These are phyloP conservation scores for Pisolithus marmoratus DNA, from an alignment of 768 basidiomycete species.

Conservation along the genomic window DNA sequence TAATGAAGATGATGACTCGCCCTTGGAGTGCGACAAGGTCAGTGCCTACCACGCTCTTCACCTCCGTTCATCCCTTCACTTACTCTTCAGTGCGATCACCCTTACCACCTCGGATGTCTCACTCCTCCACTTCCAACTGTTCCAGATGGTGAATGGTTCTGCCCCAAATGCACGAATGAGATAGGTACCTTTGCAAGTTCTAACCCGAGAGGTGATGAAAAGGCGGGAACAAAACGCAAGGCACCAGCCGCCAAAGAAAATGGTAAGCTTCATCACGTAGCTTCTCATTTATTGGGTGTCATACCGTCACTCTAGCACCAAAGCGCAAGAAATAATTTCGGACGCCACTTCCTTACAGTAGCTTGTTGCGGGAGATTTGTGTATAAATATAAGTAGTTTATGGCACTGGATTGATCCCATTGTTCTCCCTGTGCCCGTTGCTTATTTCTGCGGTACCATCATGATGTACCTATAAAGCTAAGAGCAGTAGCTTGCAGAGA, in stretches of 20 bases:
- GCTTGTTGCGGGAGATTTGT: neutral
- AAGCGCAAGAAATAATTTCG: slow-evolving; percentile 36
- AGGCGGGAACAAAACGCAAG: slow-evolving; percentile 40
- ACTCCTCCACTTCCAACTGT: slow-evolving; percentile 68
- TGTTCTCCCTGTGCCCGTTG: neutral
- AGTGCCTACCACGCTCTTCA: slow-evolving; percentile 1
- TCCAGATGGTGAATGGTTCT: slow-evolving; percentile 93
- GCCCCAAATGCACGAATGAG: slow-evolving; percentile 60
- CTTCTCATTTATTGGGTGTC: neutral
- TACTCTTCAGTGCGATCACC: slow-evolving; percentile 69
- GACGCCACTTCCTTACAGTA: neutral
- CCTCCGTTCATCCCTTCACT: slow-evolving; percentile 2
- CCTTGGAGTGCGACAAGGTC: slow-evolving; percentile 91
- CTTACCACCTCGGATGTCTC: slow-evolving; percentile 82
- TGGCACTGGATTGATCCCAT: neutral
- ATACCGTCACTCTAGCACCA: slow-evolving; percentile 15
- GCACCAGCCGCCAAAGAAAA: slow-evolving; percentile 33
- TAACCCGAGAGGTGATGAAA: slow-evolving; percentile 15
- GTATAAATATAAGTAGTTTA: neutral
- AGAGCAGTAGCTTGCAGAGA: neutral
- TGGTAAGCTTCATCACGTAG: slow-evolving; percentile 25
- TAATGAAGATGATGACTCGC: slow-evolving; percentile 63
- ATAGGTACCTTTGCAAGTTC: slow-evolving; percentile 41
- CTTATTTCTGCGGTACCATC: neutral
- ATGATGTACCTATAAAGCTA: neutral